Conservation (phyloP, 2,329 filamentous ascomycete genomes). For the Nothomitra cinnamomea region DNA sequence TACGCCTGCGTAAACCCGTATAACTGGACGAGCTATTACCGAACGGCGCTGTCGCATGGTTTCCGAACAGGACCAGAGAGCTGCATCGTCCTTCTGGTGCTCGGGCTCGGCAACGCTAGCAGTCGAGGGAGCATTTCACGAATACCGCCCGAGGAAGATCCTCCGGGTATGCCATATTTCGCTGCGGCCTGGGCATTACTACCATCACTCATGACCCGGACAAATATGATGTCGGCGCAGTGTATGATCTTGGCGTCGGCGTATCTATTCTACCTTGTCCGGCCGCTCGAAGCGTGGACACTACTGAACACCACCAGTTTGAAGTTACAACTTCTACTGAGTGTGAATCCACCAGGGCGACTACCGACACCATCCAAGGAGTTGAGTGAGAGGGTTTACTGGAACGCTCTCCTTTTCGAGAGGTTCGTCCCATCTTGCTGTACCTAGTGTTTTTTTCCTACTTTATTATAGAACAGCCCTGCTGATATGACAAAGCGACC, state of each 20-base stretch:
- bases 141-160: conserved; percentile 49
- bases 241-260: conserved; percentile 67
- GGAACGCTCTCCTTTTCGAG: conserved; percentile 69
- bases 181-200: conserved; percentile 64
- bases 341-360: conserved; percentile 42
- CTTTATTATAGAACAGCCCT: too few species aligned
- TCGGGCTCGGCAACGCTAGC: conserved; percentile 62
- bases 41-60: conserved; percentile 54
- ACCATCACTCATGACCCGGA: conserved; percentile 63
- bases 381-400: conserved; percentile 62
- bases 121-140: conserved; percentile 60
- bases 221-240: conserved; percentile 61
- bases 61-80: conserved; percentile 68
- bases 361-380: conserved; percentile 55
- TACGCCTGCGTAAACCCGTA: conserved; percentile 75
- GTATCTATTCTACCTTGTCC: conserved; percentile 68
- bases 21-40: conserved; percentile 61
- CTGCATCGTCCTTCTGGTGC: conserved; percentile 63
- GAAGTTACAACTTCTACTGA: conserved; percentile 63
- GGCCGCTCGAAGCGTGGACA: conserved; percentile 71
- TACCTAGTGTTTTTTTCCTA: too few species aligned
- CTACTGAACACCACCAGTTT: conserved; percentile 64
- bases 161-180: conserved; percentile 64
- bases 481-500: conserved; percentile 43
- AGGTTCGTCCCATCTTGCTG: conserved; percentile 23